Percentiles rank a stretch among this genome's conserved stretches.
Evolutionary conservation across 208 protist genomes (phyloP).

Genomic region (Trypanosoma avium): DNA sequence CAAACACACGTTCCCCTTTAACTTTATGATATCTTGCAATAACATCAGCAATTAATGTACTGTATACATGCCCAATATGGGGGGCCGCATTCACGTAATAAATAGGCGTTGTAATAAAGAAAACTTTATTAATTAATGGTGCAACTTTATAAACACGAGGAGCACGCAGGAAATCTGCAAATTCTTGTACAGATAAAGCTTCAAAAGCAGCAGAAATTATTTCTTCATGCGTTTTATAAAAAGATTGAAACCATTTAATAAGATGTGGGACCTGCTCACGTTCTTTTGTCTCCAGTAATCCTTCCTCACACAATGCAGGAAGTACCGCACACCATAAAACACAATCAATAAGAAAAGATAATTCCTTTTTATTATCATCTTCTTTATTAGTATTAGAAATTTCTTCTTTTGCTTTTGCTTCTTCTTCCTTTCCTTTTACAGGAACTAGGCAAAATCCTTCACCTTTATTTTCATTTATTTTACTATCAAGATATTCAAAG

Average conservation of each 20-base stretch:
- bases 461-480: constrained; percentile 39
- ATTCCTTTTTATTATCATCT: not conserved
- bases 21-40: constrained; percentile 88
- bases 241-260: constrained; percentile 73
- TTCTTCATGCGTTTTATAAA: constrained; percentile 49
- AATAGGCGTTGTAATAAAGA: constrained; percentile 89
- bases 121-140: constrained; percentile 68
- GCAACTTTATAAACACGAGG: constrained; percentile 69
- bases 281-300: constrained; percentile 51
- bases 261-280: constrained; percentile 52
- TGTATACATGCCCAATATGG: constrained; percentile 93
- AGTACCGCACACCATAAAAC: constrained; percentile 72
- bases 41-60: constrained; percentile 87
- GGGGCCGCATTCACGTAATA: constrained; percentile 93
- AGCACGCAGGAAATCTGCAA: constrained; percentile 75
- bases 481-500: constrained; percentile 60
- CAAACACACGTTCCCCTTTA: constrained; percentile 87
- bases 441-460: constrained; percentile 21
- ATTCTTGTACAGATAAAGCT: constrained; percentile 77
- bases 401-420: too few species aligned
- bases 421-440: constrained; percentile 9
- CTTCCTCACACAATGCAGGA: constrained; percentile 81
- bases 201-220: constrained; percentile 62
- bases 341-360: constrained; percentile 71
- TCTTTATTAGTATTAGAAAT: constrained; percentile 1